phyloP scores from a whole-genome alignment of 495 filamentous ascomycete species.

The Xylaria sp. region DNA sequence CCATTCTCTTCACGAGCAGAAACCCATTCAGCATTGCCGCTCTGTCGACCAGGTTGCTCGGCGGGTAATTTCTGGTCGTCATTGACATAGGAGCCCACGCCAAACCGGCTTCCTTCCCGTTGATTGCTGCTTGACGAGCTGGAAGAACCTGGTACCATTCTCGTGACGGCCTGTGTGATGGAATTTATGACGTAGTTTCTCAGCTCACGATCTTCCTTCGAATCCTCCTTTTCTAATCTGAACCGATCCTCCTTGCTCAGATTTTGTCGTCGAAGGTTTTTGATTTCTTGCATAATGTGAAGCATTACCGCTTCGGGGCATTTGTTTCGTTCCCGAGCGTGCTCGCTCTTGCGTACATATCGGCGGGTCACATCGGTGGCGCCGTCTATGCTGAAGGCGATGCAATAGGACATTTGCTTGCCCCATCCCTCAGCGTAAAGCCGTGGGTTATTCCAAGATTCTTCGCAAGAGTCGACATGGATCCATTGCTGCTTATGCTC shows the following conservation, averaged over 20 bases:
- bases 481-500: slow-evolving; percentile 93
- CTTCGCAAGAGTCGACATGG: slow-evolving; percentile 96
- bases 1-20: slow-evolving; percentile 64
- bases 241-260: slow-evolving; percentile 80
- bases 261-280: slow-evolving; percentile 76
- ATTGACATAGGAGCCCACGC: slow-evolving; percentile 22
- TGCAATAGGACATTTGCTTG: slow-evolving; percentile 93
- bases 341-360: slow-evolving; percentile 83
- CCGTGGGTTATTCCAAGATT: slow-evolving; percentile 91
- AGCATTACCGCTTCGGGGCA: slow-evolving; percentile 88
- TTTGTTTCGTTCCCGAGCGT: slow-evolving; percentile 73
- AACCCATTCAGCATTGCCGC: slow-evolving; percentile 70
- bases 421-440: slow-evolving; percentile 95
- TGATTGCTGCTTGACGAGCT: slow-evolving; percentile 26
- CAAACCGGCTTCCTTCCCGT: slow-evolving; percentile 32
- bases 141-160: slow-evolving; percentile 48
- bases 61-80: slow-evolving; percentile 60
- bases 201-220: slow-evolving; percentile 84
- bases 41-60: slow-evolving; percentile 63
- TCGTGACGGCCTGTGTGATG: slow-evolving; percentile 65
- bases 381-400: slow-evolving; percentile 95
- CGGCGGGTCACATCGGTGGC: slow-evolving; percentile 94
- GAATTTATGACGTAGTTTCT: slow-evolving; percentile 74
- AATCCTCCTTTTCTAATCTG: slow-evolving; percentile 86
- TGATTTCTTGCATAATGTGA: slow-evolving; percentile 89